Base-by-base conservation (phyloP, 2,329 filamentous ascomycete species). In the Penicillium sp. region DNA sequence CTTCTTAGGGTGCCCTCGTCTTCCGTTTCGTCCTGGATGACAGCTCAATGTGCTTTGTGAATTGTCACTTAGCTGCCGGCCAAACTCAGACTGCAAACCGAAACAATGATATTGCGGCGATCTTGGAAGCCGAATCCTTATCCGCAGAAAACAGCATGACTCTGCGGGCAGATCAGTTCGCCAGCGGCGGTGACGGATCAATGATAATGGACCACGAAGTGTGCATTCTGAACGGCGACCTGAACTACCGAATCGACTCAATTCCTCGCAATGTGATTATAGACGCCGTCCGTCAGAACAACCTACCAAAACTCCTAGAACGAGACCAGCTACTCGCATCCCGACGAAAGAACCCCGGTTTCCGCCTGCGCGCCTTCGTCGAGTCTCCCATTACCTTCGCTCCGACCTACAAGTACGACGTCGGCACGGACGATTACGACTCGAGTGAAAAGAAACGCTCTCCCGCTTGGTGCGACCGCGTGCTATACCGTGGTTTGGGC, bases 371-470 rank as follows among this genome's bases (percentile, higher is more conserved):
- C 16, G 86, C 89, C 0, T 97, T 99, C 68, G 84, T 86, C n/a
- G 93, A 99, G 71, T 78, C 86, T 47, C 88, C 87, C 0, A 96
- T 99, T 62, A 86, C 83, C 0, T 99, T 99, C 67, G 86, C 89
- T 7, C 93, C 93, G 0, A 99, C 93, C 0, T 99, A 99, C 77
- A 99, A 99, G 69, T 99, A 99, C 68, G 93, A 99, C 61, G 89
- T 97, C 0, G 91, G 91, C 13, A 95, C 89, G 0, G 92, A 97
- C 65, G 87, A 83, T 6, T 99, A 97, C 69, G 93, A 99, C 67
- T 87, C 88, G 0, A 92, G 88, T 61, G 93, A 99, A 70, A 99
- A 99, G 77, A 89, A 89, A 69, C 82, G 93, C 41, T 87, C 89
- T 18, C 93, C 93, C 0, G 93, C 93, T 1, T 99, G 93, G 93